Evolutionary conservation across 2,329 filamentous ascomycete genomes (phyloP).

Genomic region (Fusarium sp.): DNA sequence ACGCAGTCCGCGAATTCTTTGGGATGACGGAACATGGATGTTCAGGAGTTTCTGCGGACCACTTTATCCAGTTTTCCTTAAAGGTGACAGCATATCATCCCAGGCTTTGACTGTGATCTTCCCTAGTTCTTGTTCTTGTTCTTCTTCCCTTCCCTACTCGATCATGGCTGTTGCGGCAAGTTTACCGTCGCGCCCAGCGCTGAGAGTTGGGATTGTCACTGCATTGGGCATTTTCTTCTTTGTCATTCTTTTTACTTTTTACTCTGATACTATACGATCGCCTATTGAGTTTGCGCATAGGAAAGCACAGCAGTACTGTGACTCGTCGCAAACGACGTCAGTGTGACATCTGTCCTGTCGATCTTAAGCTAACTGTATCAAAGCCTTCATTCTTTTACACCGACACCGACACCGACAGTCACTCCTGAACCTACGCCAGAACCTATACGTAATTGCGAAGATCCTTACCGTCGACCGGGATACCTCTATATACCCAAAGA

Average conservation of each 20-base stretch:
- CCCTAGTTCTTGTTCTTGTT: background rate
- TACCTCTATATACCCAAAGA: constrained; percentile 60
- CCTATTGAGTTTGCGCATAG: constrained; percentile 21
- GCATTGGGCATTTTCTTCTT: constrained; percentile 13
- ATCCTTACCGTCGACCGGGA: constrained; percentile 60
- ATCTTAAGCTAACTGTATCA: background rate
- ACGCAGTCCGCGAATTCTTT: background rate
- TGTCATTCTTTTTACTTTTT: constrained; percentile 27
- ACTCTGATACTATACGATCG: constrained; percentile 3
- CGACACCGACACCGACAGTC: background rate
- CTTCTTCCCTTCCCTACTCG: background rate
- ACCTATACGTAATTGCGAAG: constrained; percentile 17
- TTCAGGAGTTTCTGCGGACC: constrained; percentile 2
- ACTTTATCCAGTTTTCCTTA: background rate
- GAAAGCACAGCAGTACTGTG: constrained; percentile 26
- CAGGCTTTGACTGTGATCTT: background rate
- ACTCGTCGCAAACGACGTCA: background rate
- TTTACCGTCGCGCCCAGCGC: constrained; percentile 20
- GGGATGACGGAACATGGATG: background rate
- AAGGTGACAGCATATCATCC: background rate
- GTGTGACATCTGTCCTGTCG: background rate
- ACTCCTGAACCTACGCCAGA: background rate
- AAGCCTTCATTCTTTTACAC: constrained; percentile 2
- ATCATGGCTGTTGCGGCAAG: constrained; percentile 18
- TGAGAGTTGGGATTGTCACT: constrained; percentile 7